phyloP scores from a whole-genome alignment of 2,329 filamentous ascomycete genomes.

The Nothopassalora personata region DNA sequence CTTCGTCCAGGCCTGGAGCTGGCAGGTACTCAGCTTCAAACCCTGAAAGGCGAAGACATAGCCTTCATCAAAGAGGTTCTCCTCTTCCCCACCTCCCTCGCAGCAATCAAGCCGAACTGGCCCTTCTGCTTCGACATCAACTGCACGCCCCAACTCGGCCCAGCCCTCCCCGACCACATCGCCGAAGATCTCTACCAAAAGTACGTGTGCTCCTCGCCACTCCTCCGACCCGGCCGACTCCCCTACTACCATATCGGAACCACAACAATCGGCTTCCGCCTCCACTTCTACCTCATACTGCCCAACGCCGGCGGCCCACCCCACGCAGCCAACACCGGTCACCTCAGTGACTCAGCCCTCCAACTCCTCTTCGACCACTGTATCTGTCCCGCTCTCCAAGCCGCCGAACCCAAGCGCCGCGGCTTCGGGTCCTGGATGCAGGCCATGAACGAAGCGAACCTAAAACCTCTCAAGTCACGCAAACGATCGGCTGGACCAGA shows the following conservation, averaged over 20 bases:
- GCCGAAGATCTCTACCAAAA: slow-evolving; percentile 17
- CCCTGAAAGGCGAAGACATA: slow-evolving; percentile 14
- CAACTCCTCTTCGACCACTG: slow-evolving; percentile 16
- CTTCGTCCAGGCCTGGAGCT: slow-evolving; percentile 19
- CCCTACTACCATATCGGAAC: slow-evolving; percentile 20
- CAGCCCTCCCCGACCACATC: slow-evolving; percentile 12
- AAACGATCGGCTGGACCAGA: slow-evolving; percentile 6
- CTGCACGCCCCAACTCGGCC: slow-evolving; percentile 19
- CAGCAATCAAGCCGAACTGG: slow-evolving; percentile 17
- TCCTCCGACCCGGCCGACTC: slow-evolving; percentile 13
- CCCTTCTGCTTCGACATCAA: slow-evolving; percentile 21
- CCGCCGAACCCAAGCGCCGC: slow-evolving; percentile 13
- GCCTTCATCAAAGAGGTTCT: slow-evolving; percentile 16
- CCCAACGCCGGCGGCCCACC: slow-evolving; percentile 12
- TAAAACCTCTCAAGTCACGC: slow-evolving; percentile 19
- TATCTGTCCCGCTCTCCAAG: slow-evolving; percentile 15
- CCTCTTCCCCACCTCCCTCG: slow-evolving; percentile 17
- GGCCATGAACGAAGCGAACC: slow-evolving; percentile 20
- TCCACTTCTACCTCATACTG: slow-evolving; percentile 22
- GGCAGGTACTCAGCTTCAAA: slow-evolving; percentile 11
- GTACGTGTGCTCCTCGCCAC: slow-evolving; percentile 11
- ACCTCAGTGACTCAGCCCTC: slow-evolving; percentile 10
- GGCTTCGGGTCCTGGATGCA: slow-evolving; percentile 17
- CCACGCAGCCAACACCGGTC: slow-evolving; percentile 7
- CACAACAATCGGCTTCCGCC: slow-evolving; percentile 17